Evolutionary conservation across 2,329 filamentous ascomycete species (phyloP).

Genomic region (Phialophora chinensis): DNA sequence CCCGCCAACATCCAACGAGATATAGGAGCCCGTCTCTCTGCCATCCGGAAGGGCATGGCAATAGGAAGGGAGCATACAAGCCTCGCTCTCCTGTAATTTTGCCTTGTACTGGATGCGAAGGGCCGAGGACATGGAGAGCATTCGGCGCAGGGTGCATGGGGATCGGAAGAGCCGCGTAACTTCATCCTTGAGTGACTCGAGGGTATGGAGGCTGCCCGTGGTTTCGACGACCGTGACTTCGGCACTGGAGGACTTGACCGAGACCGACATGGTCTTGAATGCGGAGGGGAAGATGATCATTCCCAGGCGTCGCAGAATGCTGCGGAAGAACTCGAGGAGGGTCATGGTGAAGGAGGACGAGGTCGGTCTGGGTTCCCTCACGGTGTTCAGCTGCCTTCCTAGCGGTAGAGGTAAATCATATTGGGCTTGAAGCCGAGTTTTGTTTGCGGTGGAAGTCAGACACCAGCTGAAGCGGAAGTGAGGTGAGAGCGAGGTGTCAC

Average conservation of each 20-base stretch:
- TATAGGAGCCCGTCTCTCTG: slow-evolving; percentile 63
- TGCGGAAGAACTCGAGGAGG: slow-evolving; percentile 37
- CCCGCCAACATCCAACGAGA: slow-evolving; percentile 70
- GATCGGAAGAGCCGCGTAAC: slow-evolving; percentile 45
- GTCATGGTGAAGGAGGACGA: slow-evolving; percentile 26
- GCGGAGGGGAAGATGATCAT: slow-evolving; percentile 49
- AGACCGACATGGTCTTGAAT: slow-evolving; percentile 31
- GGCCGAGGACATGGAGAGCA: slow-evolving; percentile 53
- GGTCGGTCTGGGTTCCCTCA: slow-evolving; percentile 5
- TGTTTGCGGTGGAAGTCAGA: slow-evolving; percentile 22
- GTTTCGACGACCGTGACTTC: slow-evolving; percentile 33
- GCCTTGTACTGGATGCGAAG: slow-evolving; percentile 59
- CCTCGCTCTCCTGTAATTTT: slow-evolving; percentile 61
- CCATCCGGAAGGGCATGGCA: slow-evolving; percentile 67
- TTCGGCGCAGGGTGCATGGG: slow-evolving; percentile 42
- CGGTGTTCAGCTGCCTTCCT: slow-evolving; percentile 10
- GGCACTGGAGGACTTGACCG: slow-evolving; percentile 29
- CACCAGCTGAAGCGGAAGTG: background rate
- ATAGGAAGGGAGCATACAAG: slow-evolving; percentile 71
- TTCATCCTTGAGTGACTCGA: slow-evolving; percentile 43
- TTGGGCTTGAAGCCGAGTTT: slow-evolving; percentile 22
- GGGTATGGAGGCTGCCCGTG: slow-evolving; percentile 39
- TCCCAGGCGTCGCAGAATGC: slow-evolving; percentile 42
- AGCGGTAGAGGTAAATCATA: slow-evolving; percentile 29
- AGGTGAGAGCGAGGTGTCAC: slow-evolving; percentile 26